Percentiles rank a stretch among this genome's conserved stretches.
Evolutionary conservation across 78 protist genomes (phyloP).

Genomic region (Dictyostelium intermedium): DNA sequence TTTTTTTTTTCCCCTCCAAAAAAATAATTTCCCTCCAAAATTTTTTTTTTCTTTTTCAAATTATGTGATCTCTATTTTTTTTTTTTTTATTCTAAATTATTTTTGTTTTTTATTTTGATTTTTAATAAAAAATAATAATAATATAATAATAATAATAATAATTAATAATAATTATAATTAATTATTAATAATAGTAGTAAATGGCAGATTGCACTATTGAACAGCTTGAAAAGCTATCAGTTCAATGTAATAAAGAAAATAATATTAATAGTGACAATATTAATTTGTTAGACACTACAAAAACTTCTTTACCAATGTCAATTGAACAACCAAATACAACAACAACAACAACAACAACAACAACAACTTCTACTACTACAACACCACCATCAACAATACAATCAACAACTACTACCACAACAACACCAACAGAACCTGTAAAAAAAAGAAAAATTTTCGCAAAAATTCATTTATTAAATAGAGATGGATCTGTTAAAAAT

Average conservation of each 20-base stretch:
- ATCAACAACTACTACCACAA: not conserved
- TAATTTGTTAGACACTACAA: not conserved
- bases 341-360: not conserved
- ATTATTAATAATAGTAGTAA: not conserved
- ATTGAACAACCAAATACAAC: not conserved
- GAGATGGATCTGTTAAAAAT: constrained; percentile 1
- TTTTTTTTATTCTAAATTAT: too few species aligned
- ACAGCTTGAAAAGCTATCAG: not conserved
- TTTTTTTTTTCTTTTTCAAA: too few species aligned
- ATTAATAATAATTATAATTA: too few species aligned
- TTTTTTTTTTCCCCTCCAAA: too few species aligned
- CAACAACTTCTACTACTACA: too few species aligned
- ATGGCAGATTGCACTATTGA: not conserved
- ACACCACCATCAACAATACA: not conserved
- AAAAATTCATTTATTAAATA: not conserved
- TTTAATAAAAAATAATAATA: too few species aligned
- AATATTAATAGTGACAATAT: not conserved
- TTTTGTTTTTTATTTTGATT: too few species aligned
- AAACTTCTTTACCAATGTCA: not conserved
- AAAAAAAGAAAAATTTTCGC: not conserved
- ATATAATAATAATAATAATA: too few species aligned
- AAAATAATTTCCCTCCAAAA: too few species aligned
- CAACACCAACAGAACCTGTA: not conserved
- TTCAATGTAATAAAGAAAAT: not conserved
- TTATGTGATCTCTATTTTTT: too few species aligned